These are phyloP conservation scores for Carex cristatella DNA, from an alignment of 176 grass and related monocot species.

Conservation along the genomic window DNA sequence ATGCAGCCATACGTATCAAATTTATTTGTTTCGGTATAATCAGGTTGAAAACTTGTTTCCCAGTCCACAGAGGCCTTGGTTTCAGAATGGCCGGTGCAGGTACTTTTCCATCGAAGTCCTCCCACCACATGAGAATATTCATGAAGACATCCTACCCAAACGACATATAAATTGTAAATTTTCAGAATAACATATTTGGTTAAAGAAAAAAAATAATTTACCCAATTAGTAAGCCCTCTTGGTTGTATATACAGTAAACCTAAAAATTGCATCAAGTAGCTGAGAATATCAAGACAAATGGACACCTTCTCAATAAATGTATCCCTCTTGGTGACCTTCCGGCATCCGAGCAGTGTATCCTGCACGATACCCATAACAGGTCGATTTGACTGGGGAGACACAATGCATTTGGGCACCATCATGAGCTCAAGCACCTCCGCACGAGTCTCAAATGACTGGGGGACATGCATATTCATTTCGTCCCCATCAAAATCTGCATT, in stretches of 20 bases:
- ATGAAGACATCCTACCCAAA: slow-evolving; percentile 89
- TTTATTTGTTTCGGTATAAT: slow-evolving; percentile 99
- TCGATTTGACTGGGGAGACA: slow-evolving; percentile 87
- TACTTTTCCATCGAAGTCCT: slow-evolving; percentile 96
- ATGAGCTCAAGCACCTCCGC: slow-evolving; percentile 94
- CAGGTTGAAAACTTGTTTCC: slow-evolving; percentile 97
- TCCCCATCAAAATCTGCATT: slow-evolving; percentile 99
- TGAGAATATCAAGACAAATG: neutral
- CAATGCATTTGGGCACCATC: slow-evolving; percentile 99
- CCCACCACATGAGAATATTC: slow-evolving; percentile 99
- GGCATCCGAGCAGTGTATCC: slow-evolving; percentile 79
- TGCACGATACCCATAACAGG: slow-evolving; percentile 99
- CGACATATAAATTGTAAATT: slow-evolving; percentile 7
- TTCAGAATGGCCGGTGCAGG: slow-evolving; percentile 89
- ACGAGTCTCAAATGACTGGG: slow-evolving; percentile 95
- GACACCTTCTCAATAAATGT: slow-evolving; percentile 93
- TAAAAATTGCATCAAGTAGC: neutral
- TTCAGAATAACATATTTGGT: slow-evolving; percentile 15
- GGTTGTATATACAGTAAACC: too few species aligned
- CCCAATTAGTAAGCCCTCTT: neutral
- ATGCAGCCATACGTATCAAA: slow-evolving; percentile 76
- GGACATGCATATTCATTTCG: slow-evolving; percentile 99
- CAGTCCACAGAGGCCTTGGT: slow-evolving; percentile 92
- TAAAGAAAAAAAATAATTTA: neutral
- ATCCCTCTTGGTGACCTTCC: slow-evolving; percentile 94